phyloP scores from a whole-genome alignment of 768 basidiomycete genomes.

The Rubroboletus satanas region DNA sequence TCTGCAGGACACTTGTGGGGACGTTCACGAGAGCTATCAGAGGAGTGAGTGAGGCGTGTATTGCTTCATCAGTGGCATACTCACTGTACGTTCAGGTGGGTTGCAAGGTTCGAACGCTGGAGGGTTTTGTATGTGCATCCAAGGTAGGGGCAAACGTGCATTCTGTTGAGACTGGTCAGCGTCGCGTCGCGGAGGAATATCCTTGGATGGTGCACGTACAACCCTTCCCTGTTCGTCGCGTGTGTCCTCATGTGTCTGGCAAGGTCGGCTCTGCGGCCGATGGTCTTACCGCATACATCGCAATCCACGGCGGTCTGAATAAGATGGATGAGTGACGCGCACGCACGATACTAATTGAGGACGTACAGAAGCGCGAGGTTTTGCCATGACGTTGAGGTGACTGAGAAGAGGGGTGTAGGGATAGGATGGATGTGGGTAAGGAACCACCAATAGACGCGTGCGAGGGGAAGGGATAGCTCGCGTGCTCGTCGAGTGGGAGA shows the following conservation, averaged over 20 bases:
- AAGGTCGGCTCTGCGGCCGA: slow-evolving; percentile 28
- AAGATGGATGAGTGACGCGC: neutral
- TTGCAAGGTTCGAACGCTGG: slow-evolving; percentile 27
- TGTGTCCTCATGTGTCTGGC: slow-evolving; percentile 28
- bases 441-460: neutral
- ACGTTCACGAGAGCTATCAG: slow-evolving; percentile 9
- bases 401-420: neutral
- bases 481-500: neutral
- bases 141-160: slow-evolving; percentile 17
- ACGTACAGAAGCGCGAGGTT: slow-evolving; percentile 6
- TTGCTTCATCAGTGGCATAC: slow-evolving; percentile 2
- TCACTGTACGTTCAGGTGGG: slow-evolving; percentile 31
- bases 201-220: slow-evolving; percentile 15
- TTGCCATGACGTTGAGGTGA: neutral
- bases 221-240: slow-evolving; percentile 14
- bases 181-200: neutral
- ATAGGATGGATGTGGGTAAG: neutral
- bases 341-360: neutral
- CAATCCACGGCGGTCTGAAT: slow-evolving; percentile 13
- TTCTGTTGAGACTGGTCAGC: slow-evolving; percentile 18
- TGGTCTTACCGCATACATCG: slow-evolving; percentile 4
- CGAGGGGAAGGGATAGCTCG: neutral
- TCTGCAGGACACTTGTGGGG: slow-evolving; percentile 14
- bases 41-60: neutral
- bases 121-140: slow-evolving; percentile 23